Evolutionary conservation across 768 basidiomycete genomes (phyloP).

Genomic region (Amanita rimosa): DNA sequence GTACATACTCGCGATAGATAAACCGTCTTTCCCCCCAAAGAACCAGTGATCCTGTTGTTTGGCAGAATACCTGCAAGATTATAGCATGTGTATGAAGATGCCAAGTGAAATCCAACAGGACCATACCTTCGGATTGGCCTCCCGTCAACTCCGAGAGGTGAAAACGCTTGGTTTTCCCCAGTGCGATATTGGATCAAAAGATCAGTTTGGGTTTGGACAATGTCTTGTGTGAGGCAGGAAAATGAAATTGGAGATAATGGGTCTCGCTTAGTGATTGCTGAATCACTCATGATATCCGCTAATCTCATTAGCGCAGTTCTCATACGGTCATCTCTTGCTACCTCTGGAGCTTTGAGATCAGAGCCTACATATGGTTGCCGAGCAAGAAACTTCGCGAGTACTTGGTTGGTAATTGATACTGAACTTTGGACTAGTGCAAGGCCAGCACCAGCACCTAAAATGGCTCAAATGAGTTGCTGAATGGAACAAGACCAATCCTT

Average conservation of each 20-base stretch:
- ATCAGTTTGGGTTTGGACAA: slow-evolving; percentile 40
- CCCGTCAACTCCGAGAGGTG: slow-evolving; percentile 46
- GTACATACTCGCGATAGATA: slow-evolving; percentile 41
- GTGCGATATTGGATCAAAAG: slow-evolving; percentile 33
- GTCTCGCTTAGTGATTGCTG: slow-evolving; percentile 35
- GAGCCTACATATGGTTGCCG: slow-evolving; percentile 40
- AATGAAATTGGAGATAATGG: slow-evolving; percentile 60
- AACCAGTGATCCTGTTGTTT: slow-evolving; percentile 53
- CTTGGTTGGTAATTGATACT: slow-evolving; percentile 53
- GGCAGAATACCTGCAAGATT: slow-evolving; percentile 36
- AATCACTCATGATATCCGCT: slow-evolving; percentile 36
- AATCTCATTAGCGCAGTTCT: slow-evolving; percentile 39
- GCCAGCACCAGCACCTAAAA: slow-evolving; percentile 41
- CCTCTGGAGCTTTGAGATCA: slow-evolving; percentile 27
- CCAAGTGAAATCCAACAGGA: slow-evolving; percentile 11
- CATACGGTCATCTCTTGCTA: slow-evolving; percentile 37
- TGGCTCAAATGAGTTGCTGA: neutral
- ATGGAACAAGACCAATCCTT: neutral
- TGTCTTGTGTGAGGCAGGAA: slow-evolving; percentile 44
- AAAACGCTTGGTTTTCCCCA: slow-evolving; percentile 34
- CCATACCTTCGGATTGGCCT: slow-evolving; percentile 48
- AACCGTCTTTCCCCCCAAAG: slow-evolving; percentile 39
- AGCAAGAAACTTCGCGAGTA: slow-evolving; percentile 49
- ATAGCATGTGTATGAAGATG: neutral
- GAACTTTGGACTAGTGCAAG: slow-evolving; percentile 43